Percentiles rank a stretch among this genome's conserved stretches.
These are phyloP conservation scores for Phialophora chinensis DNA, from an alignment of 2,329 filamentous ascomycete species.

Conservation along the genomic window DNA sequence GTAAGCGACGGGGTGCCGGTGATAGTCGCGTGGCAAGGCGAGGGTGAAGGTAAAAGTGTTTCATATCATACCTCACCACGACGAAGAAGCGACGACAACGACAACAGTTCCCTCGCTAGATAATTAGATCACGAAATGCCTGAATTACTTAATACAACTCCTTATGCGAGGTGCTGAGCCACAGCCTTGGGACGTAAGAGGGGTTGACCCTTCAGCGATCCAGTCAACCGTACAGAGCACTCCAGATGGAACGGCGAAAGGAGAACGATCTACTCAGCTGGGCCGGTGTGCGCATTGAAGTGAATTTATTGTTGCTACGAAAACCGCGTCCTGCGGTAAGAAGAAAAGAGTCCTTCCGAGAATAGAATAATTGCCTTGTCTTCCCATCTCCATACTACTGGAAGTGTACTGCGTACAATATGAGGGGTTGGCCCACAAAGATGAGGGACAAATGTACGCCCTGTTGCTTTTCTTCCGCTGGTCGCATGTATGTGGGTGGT, in stretches of 20 bases:
- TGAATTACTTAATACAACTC: too few species aligned
- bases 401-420: not conserved
- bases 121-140: too few species aligned
- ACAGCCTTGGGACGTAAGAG: too few species aligned
- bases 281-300: too few species aligned
- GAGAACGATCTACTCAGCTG: too few species aligned
- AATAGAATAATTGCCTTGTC: not conserved
- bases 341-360: not conserved
- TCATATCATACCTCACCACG: not conserved
- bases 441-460: not conserved
- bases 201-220: too few species aligned
- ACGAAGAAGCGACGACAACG: not conserved
- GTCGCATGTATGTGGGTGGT: not conserved
- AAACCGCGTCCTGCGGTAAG: too few species aligned
- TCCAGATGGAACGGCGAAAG: too few species aligned
- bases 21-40: not conserved
- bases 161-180: too few species aligned
- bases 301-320: too few species aligned
- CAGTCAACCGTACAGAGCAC: too few species aligned
- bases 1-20: not conserved
- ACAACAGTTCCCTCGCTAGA: not conserved
- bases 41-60: slow-evolving; percentile 5
- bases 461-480: not conserved
- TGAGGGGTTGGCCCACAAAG: not conserved
- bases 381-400: not conserved